Evolutionary conservation across 352 stramenopile genomes (phyloP).

Genomic region (Globisporangium uncinulatum): DNA sequence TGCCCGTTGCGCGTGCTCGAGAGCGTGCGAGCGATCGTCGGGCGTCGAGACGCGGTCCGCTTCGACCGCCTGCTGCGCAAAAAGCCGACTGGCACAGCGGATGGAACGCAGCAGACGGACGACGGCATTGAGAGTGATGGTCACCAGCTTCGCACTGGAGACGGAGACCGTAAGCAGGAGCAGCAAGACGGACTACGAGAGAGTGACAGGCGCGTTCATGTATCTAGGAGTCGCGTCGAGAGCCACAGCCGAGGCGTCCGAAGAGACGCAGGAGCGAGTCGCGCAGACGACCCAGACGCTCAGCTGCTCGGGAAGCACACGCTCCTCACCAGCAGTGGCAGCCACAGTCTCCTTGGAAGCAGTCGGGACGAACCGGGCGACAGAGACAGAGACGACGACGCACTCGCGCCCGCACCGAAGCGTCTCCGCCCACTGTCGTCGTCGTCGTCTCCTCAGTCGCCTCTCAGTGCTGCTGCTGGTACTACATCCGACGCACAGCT

Average conservation of each 20-base stretch:
- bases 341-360: too few species aligned
- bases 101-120: conserved; percentile 1
- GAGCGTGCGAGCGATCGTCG: conserved; percentile 52
- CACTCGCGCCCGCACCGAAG: not conserved
- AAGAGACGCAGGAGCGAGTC: too few species aligned
- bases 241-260: too few species aligned
- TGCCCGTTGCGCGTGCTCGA: conserved; percentile 64
- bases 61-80: conserved; percentile 31
- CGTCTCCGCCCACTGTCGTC: conserved; percentile 1
- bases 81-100: conserved; percentile 8
- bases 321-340: not conserved
- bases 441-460: not conserved
- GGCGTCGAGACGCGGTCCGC: conserved; percentile 33
- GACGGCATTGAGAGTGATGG: conserved; percentile 3
- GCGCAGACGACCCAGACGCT: not conserved
- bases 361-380: too few species aligned
- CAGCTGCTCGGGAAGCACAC: conserved; percentile 1
- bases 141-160: not conserved
- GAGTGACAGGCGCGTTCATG: not conserved
- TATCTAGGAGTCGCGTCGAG: not conserved
- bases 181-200: not conserved
- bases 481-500: not conserved
- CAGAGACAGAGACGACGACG: not conserved
- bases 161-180: not conserved
- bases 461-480: too few species aligned